phyloP scores from a whole-genome alignment of 2,329 filamentous ascomycete genomes.

The Claviceps arundinis region DNA sequence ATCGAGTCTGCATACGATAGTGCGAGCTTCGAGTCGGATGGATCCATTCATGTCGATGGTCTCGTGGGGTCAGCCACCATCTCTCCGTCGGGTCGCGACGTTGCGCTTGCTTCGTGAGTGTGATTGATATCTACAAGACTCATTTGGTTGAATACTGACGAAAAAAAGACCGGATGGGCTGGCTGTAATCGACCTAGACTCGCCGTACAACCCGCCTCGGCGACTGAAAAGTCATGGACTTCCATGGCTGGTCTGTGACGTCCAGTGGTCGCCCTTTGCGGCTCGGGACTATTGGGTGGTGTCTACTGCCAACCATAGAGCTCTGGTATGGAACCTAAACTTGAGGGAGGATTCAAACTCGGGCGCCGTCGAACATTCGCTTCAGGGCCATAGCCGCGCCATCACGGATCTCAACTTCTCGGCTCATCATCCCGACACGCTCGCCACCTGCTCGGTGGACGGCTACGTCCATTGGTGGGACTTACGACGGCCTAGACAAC shows the following conservation, averaged over 20 bases:
- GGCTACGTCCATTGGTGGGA: constrained; percentile 93
- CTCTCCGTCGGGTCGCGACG: constrained; percentile 78
- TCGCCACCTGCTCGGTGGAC: constrained; percentile 85
- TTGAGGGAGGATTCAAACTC: constrained; percentile 58
- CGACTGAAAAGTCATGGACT: constrained; percentile 70
- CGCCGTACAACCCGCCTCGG: constrained; percentile 73
- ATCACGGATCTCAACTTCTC: constrained; percentile 97
- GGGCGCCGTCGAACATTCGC: constrained; percentile 68
- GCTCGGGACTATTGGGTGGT: constrained; percentile 84
- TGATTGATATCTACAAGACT: background rate
- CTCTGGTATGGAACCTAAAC: constrained; percentile 84
- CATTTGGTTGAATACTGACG: constrained; percentile 13
- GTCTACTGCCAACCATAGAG: constrained; percentile 88
- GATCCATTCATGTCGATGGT: constrained; percentile 71
- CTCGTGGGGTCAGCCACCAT: constrained; percentile 82
- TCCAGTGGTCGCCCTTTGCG: constrained; percentile 93
- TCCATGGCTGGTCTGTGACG: constrained; percentile 90
- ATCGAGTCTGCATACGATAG: constrained; percentile 67
- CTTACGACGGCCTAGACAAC: constrained; percentile 57
- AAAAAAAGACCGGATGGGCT: constrained; percentile 60
- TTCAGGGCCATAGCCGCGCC: constrained; percentile 70
- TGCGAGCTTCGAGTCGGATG: constrained; percentile 74
- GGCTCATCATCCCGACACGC: constrained; percentile 75
- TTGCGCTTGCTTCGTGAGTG: constrained; percentile 68
- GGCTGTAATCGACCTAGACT: constrained; percentile 85